Base-by-base conservation (phyloP, 352 stramenopile genomes). In the Phytophthora parvispora region DNA sequence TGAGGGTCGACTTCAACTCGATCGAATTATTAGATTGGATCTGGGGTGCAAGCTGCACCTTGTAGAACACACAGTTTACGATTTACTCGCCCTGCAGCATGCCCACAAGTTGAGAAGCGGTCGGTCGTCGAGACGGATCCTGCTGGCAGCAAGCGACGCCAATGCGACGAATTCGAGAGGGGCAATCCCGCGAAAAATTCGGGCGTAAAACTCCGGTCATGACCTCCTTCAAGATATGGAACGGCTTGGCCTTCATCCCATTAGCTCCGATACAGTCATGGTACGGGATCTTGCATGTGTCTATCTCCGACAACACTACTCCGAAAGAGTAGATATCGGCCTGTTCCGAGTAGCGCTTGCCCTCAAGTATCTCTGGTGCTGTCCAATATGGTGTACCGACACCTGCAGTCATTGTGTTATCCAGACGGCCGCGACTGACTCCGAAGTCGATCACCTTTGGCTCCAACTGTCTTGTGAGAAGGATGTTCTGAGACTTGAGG, bases 291-390 rank as follows among this genome's bases (percentile, higher is more conserved):
- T 75, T 74, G 40, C 67, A 70, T 13, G 80, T 84, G 54, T 88
- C 80, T 15, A 88, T 9, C 47, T 88, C 80, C 0, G 75, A 74
- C 3, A 88, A 42, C 24, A 88, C 50, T 15, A 92, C 80, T 10
- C 84, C 85, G 59, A 90, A 90, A 13, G 79, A 86, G 67, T 91
- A 94, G 10, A 94, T 80, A 51, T 94, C 86, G 7, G 81, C 75
- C 51, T 85, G 82, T 32, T 89, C 76, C 13, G 74, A 75, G 69
- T 87, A 93, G 2, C 67, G 56, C 42, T 84, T 77, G 27, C 80
- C 80, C 24, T 80, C 56, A 4, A 93, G 64, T 16, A 93, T 80
- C 57, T 94, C 86, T 4, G 86, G 84, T 2, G 82, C 85, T 16
- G 83, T 88, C 81, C 83, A 93, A 53, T 62, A 83, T 2, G 74